Conservation (phyloP, 768 basidiomycete species). For the Crucibulum laeve region DNA sequence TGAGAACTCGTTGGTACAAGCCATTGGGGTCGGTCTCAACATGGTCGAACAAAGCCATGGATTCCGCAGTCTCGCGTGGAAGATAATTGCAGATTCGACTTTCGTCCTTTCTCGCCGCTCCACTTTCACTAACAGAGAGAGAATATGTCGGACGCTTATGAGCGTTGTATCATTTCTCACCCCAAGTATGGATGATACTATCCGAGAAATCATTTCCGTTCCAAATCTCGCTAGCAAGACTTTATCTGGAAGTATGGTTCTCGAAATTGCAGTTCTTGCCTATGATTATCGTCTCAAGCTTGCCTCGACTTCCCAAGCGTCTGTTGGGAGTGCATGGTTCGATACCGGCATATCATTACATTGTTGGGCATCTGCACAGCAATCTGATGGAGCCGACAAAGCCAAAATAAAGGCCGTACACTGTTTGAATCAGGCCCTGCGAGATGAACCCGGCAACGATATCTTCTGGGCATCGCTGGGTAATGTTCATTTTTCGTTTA, state of each 20-base stretch:
- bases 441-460: slow-evolving; percentile 66
- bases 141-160: slow-evolving; percentile 27
- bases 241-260: slow-evolving; percentile 28
- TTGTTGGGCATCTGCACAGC: slow-evolving; percentile 32
- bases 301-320: slow-evolving; percentile 43
- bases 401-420: slow-evolving; percentile 39
- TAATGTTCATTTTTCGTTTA: slow-evolving; percentile 58
- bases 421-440: slow-evolving; percentile 68
- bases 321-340: slow-evolving; percentile 60
- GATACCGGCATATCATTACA: slow-evolving; percentile 69
- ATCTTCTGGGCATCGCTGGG: slow-evolving; percentile 84
- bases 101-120: slow-evolving; percentile 57
- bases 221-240: slow-evolving; percentile 16
- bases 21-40: slow-evolving; percentile 47
- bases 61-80: slow-evolving; percentile 79
- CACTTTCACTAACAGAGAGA: slow-evolving; percentile 40
- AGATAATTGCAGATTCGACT: slow-evolving; percentile 72
- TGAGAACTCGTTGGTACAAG: slow-evolving; percentile 63
- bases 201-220: slow-evolving; percentile 35
- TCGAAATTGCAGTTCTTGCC: slow-evolving; percentile 51
- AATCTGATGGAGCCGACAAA: slow-evolving; percentile 22
- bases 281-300: slow-evolving; percentile 62
- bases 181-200: slow-evolving; percentile 32
- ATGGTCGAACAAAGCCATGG: slow-evolving; percentile 50
- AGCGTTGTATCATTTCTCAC: slow-evolving; percentile 33